phyloP scores from a whole-genome alignment of 2,329 filamentous ascomycete genomes.

The Aurifilum marmelostoma region DNA sequence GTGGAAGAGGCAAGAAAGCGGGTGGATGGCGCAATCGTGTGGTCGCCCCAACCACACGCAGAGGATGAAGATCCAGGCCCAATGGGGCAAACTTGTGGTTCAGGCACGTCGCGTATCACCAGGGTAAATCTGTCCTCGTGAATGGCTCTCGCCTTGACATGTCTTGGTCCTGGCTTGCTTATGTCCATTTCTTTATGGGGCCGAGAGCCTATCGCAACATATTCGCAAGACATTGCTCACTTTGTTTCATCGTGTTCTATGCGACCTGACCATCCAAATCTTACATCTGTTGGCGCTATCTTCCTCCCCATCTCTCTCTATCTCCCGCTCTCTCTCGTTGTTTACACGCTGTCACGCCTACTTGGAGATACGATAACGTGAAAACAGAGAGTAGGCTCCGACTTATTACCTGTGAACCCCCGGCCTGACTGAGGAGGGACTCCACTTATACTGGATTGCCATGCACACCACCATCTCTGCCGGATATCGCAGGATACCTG shows the following conservation, averaged over 20 bases:
- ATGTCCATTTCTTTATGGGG: not conserved
- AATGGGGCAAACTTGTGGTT: slow-evolving; percentile 5
- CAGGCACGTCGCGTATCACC: slow-evolving; percentile 10
- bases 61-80: slow-evolving; percentile 14
- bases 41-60: slow-evolving; percentile 15
- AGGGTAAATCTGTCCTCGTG: slow-evolving; percentile 13
- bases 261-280: not conserved
- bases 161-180: slow-evolving; percentile 13
- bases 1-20: slow-evolving; percentile 23
- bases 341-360: no score
- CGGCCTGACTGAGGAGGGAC: not conserved
- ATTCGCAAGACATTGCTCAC: slow-evolving; percentile 26
- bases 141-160: slow-evolving; percentile 6
- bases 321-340: no score
- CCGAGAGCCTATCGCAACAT: slow-evolving; percentile 23
- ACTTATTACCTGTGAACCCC: not conserved
- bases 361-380: not conserved
- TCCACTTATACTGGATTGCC: not conserved
- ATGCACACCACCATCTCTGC: not conserved
- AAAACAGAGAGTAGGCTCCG: not conserved
- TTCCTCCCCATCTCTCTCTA: not conserved
- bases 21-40: slow-evolving; percentile 26
- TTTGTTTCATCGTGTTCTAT: slow-evolving; percentile 15
- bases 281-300: not conserved
- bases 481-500: slow-evolving; percentile 1